phyloP scores from a whole-genome alignment of 2,329 filamentous ascomycete genomes.

The Colletotrichum sidae region DNA sequence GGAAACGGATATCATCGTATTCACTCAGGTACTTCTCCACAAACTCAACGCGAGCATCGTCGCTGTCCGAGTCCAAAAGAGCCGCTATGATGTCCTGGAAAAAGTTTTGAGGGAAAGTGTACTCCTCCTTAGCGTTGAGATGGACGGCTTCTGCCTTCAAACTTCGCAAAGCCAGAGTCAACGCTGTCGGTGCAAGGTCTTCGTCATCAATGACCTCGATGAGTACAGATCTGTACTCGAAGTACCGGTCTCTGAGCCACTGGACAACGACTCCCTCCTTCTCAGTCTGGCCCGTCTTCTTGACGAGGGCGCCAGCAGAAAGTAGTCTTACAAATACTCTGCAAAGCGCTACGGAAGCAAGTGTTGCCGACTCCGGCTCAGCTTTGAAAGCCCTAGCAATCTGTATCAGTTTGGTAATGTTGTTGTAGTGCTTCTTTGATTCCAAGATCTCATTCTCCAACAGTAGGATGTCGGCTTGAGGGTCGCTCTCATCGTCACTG shows the following conservation, averaged over 20 bases:
- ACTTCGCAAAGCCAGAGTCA: conserved; percentile 85
- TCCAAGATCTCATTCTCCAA: conserved; percentile 86
- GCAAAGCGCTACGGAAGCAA: conserved; percentile 85
- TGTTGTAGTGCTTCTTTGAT: conserved; percentile 92
- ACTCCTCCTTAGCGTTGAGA: conserved; percentile 69
- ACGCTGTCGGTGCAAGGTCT: conserved; percentile 73
- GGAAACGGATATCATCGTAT: conserved; percentile 87
- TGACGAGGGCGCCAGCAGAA: conserved; percentile 76
- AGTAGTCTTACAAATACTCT: conserved; percentile 87
- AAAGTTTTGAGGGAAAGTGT: conserved; percentile 76
- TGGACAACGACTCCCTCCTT: conserved; percentile 79
- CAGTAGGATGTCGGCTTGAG: conserved; percentile 74
- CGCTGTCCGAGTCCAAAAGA: conserved; percentile 69
- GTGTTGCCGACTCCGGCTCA: conserved; percentile 67
- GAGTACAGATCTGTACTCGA: conserved; percentile 76
- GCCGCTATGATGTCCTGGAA: conserved; percentile 73
- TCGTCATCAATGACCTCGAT: conserved; percentile 71
- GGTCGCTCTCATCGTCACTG: conserved; percentile 59
- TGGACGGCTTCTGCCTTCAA: conserved; percentile 82
- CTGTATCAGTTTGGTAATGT: conserved; percentile 79
- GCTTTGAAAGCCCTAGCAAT: conserved; percentile 60
- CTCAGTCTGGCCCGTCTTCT: conserved; percentile 73
- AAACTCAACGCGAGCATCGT: conserved; percentile 77
- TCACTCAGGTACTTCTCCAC: conserved; percentile 81
- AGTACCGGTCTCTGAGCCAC: conserved; percentile 82